These are phyloP conservation scores for Linum usitatissimum DNA, from an alignment of 345 rosid genomes.

Conservation along the genomic window DNA sequence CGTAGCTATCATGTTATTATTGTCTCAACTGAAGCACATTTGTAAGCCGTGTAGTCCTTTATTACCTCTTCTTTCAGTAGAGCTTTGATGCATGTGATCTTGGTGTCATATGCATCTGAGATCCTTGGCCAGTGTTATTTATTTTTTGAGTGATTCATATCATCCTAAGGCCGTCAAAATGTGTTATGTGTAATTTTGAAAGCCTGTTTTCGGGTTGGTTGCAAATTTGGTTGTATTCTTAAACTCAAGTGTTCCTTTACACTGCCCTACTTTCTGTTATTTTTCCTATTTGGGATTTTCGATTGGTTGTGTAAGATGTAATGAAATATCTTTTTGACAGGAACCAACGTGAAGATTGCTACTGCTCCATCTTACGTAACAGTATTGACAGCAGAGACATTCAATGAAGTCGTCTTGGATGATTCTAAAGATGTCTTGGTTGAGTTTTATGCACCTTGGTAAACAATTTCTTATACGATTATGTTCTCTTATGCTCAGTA, in stretches of 20 bases:
- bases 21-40: background rate
- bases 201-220: background rate
- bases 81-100: background rate
- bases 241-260: background rate
- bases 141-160: background rate
- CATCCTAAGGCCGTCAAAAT: background rate
- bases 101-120: background rate
- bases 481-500: background rate
- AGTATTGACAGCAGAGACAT: conserved; percentile 2
- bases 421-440: conserved; percentile 8
- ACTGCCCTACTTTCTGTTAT: background rate
- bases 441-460: conserved; percentile 12
- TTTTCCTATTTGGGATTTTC: background rate
- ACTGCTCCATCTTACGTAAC: background rate
- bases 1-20: background rate
- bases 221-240: background rate
- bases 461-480: background rate
- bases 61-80: background rate
- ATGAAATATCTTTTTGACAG: background rate
- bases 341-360: conserved; percentile 8
- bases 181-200: background rate
- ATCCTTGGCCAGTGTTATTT: background rate
- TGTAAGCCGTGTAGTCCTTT: background rate
- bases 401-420: conserved; percentile 6
- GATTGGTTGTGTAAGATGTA: background rate